phyloP scores from a whole-genome alignment of 176 grass and related monocot species.

The Oryza glumipatula region DNA sequence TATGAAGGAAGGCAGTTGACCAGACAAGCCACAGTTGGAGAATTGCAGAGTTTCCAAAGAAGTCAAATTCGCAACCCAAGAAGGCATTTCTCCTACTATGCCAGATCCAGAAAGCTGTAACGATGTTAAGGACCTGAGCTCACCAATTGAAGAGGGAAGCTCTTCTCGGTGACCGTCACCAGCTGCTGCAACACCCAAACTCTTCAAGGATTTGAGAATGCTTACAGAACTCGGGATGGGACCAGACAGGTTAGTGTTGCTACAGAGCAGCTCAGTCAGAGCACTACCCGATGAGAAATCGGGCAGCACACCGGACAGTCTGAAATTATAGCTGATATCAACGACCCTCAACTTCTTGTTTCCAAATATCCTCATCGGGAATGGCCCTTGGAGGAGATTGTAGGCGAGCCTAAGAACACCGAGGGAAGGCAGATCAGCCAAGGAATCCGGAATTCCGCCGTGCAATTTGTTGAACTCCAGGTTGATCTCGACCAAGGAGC shows the following conservation, averaged over 20 bases:
- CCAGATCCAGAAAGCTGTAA: constrained; percentile 26
- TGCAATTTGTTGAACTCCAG: constrained; percentile 40
- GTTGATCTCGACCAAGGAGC: constrained; percentile 26
- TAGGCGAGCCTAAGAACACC: constrained; percentile 37
- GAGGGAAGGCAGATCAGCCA: constrained; percentile 45
- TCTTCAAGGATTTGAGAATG: constrained; percentile 47
- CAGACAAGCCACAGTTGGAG: constrained; percentile 45
- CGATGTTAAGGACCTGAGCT: background rate
- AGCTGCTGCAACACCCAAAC: constrained; percentile 25
- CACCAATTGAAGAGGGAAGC: constrained; percentile 30
- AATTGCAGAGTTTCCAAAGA: background rate
- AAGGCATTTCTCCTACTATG: constrained; percentile 25
- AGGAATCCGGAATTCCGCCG: constrained; percentile 48
- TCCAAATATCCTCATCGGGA: constrained; percentile 45
- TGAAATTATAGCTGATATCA: constrained; percentile 49
- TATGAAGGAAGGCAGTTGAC: constrained; percentile 45
- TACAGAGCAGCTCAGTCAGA: constrained; percentile 32
- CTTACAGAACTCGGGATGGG: constrained; percentile 37
- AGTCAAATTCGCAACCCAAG: constrained; percentile 39
- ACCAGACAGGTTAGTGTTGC: constrained; percentile 61
- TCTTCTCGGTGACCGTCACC: background rate
- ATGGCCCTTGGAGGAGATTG: constrained; percentile 41
- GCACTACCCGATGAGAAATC: constrained; percentile 35
- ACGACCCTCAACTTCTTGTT: constrained; percentile 40
- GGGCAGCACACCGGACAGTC: constrained; percentile 37